Evolutionary conservation across 2,329 filamentous ascomycete genomes (phyloP).

Genomic region (Venturia nashicola): DNA sequence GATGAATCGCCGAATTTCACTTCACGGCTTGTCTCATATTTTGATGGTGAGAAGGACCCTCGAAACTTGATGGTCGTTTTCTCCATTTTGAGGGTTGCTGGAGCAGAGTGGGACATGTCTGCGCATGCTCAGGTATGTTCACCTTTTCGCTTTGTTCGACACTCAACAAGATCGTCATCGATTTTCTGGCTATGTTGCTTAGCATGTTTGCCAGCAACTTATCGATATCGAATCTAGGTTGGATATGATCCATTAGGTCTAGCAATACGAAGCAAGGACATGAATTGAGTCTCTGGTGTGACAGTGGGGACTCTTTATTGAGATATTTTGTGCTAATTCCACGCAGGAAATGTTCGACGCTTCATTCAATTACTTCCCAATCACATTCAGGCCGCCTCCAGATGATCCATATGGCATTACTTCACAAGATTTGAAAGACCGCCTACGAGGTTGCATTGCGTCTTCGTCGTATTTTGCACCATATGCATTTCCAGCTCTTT

Average conservation of each 20-base stretch:
- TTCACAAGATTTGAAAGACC: conserved; percentile 53
- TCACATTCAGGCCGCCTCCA: conserved; percentile 56
- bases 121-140: conserved; percentile 42
- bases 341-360: conserved; percentile 48
- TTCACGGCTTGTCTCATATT: conserved; percentile 49
- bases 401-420: conserved; percentile 60
- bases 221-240: no score
- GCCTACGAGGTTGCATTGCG: conserved; percentile 51
- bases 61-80: conserved; percentile 60
- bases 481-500: conserved; percentile 51
- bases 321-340: conserved; percentile 14
- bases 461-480: conserved; percentile 52
- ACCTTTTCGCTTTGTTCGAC: conserved; percentile 8
- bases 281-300: no score
- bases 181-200: no score
- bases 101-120: conserved; percentile 55
- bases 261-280: no score
- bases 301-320: not conserved
- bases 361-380: conserved; percentile 61
- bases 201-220: no score
- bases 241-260: no score
- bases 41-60: conserved; percentile 57
- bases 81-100: conserved; percentile 52
- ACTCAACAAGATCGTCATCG: not conserved
- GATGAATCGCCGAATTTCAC: conserved; percentile 41